These are phyloP conservation scores for Lasiodiplodia theobromae DNA, from an alignment of 2,329 filamentous ascomycete species.

Conservation along the genomic window DNA sequence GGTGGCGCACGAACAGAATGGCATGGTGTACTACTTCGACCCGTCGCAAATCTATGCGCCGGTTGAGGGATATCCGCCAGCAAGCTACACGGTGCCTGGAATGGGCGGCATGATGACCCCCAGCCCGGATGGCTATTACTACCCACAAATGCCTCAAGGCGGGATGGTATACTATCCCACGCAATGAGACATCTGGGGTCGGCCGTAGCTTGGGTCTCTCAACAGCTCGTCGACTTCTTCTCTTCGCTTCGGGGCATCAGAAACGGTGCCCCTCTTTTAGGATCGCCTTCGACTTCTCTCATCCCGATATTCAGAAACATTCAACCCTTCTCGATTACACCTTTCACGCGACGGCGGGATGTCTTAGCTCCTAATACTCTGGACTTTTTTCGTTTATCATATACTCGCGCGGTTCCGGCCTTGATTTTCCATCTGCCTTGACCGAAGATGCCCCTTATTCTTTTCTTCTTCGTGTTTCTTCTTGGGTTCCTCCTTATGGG, in stretches of 20 bases:
- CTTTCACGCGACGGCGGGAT: not conserved
- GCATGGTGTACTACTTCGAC: constrained; percentile 96
- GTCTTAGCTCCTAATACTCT: constrained; percentile 16
- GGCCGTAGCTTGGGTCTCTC: constrained; percentile 22
- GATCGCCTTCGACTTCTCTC: not conserved
- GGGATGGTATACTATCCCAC: constrained; percentile 66
- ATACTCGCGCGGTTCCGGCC: constrained; percentile 17
- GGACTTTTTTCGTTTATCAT: constrained; percentile 2
- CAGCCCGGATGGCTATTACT: constrained; percentile 61
- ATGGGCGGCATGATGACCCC: constrained; percentile 83
- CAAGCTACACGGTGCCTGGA: constrained; percentile 64
- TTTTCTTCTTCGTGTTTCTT: not conserved
- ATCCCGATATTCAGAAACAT: constrained; percentile 25
- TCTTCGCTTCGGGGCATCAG: not conserved
- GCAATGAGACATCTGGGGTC: constrained; percentile 33
- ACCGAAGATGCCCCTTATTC: constrained; percentile 20
- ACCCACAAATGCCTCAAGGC: constrained; percentile 59
- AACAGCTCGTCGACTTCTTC: constrained; percentile 4
- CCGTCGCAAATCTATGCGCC: constrained; percentile 68
- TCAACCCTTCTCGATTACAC: constrained; percentile 16
- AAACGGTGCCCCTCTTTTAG: not conserved
- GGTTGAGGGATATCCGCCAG: constrained; percentile 49
- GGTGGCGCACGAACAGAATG: constrained; percentile 87
- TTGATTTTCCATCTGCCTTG: constrained; percentile 6
- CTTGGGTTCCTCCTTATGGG: not conserved